Base-by-base conservation (phyloP, 805 yeast genomes). In the Saturnispora bothae region DNA sequence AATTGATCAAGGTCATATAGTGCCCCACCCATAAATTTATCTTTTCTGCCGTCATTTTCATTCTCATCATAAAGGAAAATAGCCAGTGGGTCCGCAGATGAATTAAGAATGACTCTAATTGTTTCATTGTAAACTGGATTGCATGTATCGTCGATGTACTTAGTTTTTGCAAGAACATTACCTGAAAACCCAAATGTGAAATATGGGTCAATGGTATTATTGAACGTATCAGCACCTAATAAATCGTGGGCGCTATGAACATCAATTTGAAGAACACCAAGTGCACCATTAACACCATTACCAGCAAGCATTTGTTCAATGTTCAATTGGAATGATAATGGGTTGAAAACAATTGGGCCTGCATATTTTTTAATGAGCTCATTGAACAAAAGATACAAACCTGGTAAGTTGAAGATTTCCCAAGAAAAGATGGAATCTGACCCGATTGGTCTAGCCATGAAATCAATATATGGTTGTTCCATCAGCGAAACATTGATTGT, bases 281-380 rank as follows among this genome's bases (percentile, higher is more conserved):
- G 68, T 5, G 97, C 80, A 27, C 89, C 74, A 51, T 78, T 78
- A 39, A 75, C 59, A 32, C 89, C 78, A 43, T 76, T 72, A 52
- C 96, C 95, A 16, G 94, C 80, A 49, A 89, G 59, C 54, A 92
- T 64, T 62, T 86, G 96, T 54, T 94, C 95, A 33, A 92, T 71
- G 52, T 94, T 92, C 55, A 92, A 64, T 64, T 92, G 95, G 68
- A 88, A 83, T 3, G 96, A 85, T 46, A 92, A 78, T 12, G 99
- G 99, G 32, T 82, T 69, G 51, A 84, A 81, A 34, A 89, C 54
- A 65, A 92, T 73, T 22, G 96, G 92, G 8, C 97, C 97, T 38
- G 75, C 77, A 60, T 80, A 88, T 55, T 86, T 83, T 51, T 72
- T 74, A 19, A 86, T 74, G 84, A 88, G 78, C 52, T 81, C 85